Conservation (phyloP, 225 moss, liverwort and hornwort species). For the Physcomitrium patens region DNA sequence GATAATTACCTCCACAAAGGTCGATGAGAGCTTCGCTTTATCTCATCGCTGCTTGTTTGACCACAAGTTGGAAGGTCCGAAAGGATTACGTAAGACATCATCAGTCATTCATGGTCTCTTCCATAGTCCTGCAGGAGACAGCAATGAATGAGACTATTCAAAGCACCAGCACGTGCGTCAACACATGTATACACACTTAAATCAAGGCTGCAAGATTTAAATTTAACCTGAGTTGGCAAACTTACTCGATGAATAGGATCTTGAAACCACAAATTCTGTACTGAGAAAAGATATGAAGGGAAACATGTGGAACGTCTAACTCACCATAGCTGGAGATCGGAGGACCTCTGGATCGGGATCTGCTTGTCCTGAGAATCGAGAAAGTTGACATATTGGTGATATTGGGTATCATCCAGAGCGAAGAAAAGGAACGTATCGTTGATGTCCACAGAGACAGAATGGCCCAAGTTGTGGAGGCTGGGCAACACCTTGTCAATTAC, state of each 20-base stretch:
- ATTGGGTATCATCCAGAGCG: conserved; percentile 50
- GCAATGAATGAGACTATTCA: neutral
- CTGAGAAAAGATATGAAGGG: too few species aligned
- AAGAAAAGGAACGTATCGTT: conserved; percentile 60
- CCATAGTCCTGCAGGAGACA: conserved; percentile 40
- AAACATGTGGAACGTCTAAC: too few species aligned
- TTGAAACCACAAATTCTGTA: too few species aligned
- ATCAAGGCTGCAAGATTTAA: too few species aligned
- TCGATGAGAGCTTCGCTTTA: too few species aligned
- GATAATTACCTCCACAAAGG: too few species aligned
- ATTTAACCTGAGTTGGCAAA: too few species aligned
- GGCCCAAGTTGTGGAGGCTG: conserved; percentile 31
- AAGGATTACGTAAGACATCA: too few species aligned
- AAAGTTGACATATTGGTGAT: conserved; percentile 58
- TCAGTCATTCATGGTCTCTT: conserved; percentile 49
- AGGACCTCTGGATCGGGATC: conserved; percentile 21
- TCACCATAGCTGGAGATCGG: conserved; percentile 38
- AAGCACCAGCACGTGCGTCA: too few species aligned
- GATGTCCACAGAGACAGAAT: conserved; percentile 62
- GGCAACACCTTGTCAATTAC: conserved; percentile 54
- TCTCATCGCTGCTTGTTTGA: too few species aligned
- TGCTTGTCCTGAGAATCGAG: conserved; percentile 35
- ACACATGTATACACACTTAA: neutral
- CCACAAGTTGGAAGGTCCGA: too few species aligned
- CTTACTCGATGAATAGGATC: too few species aligned